Percentiles rank a stretch among this genome's conserved stretches.
phyloP scores from a whole-genome alignment of 371 early-diverging fungal genomes.

The Mortierella sp. region DNA sequence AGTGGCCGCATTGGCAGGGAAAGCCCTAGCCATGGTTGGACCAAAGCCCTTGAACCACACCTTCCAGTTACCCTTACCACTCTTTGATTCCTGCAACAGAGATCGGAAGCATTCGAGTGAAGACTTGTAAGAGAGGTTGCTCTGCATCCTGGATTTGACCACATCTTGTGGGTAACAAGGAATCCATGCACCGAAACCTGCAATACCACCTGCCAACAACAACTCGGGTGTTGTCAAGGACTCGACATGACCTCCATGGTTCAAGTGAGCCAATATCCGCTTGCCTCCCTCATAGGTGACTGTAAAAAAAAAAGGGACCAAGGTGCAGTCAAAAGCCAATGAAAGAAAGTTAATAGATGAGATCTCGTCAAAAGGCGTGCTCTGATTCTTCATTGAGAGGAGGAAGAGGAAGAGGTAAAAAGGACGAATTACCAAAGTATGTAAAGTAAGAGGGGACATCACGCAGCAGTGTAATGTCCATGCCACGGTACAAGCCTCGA shows the following conservation, averaged over 20 bases:
- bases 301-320: slow-evolving; percentile 14
- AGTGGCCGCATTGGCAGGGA: slow-evolving; percentile 92
- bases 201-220: slow-evolving; percentile 84
- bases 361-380: too few relatives aligned
- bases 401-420: too few relatives aligned
- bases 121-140: slow-evolving; percentile 51
- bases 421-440: slow-evolving; percentile 74
- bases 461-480: slow-evolving; percentile 82
- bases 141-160: slow-evolving; percentile 85
- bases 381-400: too few relatives aligned
- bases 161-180: slow-evolving; percentile 93
- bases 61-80: slow-evolving; percentile 56
- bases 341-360: not conserved
- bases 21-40: slow-evolving; percentile 89
- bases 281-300: slow-evolving; percentile 77
- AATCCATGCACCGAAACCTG: slow-evolving; percentile 88
- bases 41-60: slow-evolving; percentile 84
- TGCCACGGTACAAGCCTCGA: slow-evolving; percentile 82
- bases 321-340: not conserved
- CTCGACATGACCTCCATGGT: slow-evolving; percentile 58
- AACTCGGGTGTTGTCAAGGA: slow-evolving; percentile 68
- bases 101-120: slow-evolving; percentile 59
- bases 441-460: slow-evolving; percentile 87
- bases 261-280: slow-evolving; percentile 60
- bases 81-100: slow-evolving; percentile 58